Evolutionary conservation across 1,284 basidiomycete genomes (phyloP).

Genomic region (Trichosporon coremiiforme): DNA sequence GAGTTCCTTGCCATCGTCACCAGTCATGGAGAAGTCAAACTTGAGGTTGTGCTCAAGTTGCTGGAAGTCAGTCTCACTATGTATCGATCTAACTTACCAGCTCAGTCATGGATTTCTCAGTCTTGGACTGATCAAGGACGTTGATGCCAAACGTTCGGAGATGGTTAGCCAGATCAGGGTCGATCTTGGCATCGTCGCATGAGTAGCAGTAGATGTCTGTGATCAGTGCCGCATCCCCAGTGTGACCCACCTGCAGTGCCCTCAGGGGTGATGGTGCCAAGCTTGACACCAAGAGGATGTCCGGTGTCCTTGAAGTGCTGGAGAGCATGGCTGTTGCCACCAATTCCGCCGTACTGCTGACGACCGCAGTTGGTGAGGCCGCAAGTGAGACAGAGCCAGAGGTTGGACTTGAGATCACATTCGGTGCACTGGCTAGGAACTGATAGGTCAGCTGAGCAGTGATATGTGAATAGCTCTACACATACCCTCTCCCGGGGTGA

Average conservation of each 20-base stretch:
- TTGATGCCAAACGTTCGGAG: conserved; percentile 85
- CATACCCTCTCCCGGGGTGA: conserved; percentile 44
- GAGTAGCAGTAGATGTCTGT: conserved; percentile 88
- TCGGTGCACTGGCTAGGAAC: conserved; percentile 73
- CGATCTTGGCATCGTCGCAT: conserved; percentile 84
- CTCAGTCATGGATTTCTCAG: conserved; percentile 96
- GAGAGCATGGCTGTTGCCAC: conserved; percentile 89
- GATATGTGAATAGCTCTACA: background rate
- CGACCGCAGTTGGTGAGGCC: conserved; percentile 94
- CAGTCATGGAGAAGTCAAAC: conserved; percentile 91
- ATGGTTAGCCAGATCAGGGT: conserved; percentile 76
- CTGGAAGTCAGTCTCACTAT: too few species aligned
- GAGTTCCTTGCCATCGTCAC: conserved; percentile 82
- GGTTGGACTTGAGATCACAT: conserved; percentile 81
- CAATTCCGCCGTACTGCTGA: conserved; percentile 78
- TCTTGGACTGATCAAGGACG: conserved; percentile 80
- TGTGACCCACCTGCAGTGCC: conserved; percentile 73
- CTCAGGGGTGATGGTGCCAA: conserved; percentile 96
- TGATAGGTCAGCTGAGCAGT: conserved; percentile 50
- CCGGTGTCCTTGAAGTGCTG: conserved; percentile 74
- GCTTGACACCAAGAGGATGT: conserved; percentile 86
- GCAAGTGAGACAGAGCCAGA: conserved; percentile 94
- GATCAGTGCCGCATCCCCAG: background rate
- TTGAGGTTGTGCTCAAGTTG: conserved; percentile 96
- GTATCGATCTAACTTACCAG: conserved; percentile 62